These are phyloP conservation scores for Boeremia exigua DNA, from an alignment of 2,329 filamentous ascomycete genomes.

Conservation along the genomic window DNA sequence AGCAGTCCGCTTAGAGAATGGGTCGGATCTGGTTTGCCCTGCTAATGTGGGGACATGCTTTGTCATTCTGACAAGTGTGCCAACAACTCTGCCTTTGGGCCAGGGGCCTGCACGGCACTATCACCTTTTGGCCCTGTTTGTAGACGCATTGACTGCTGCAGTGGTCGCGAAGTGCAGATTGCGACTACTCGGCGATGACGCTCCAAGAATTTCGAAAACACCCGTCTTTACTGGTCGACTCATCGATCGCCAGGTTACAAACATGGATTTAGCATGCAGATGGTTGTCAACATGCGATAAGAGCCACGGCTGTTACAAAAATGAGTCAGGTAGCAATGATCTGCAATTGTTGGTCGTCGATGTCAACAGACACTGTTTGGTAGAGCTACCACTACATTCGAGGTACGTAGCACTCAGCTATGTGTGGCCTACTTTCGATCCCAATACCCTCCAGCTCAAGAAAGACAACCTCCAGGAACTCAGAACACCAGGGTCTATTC, in stretches of 20 bases:
- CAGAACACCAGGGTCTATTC: background rate
- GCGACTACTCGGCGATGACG: background rate
- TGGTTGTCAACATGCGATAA: background rate
- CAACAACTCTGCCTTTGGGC: background rate
- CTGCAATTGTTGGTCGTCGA: background rate
- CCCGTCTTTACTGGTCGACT: background rate
- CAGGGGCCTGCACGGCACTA: background rate
- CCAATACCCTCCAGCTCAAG: background rate
- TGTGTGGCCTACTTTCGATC: background rate
- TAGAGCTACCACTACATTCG: background rate
- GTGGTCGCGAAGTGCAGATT: background rate
- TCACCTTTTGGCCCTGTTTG: background rate
- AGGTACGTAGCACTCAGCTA: background rate
- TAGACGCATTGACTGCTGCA: background rate
- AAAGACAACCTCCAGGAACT: background rate
- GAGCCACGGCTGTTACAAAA: background rate
- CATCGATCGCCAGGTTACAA: background rate
- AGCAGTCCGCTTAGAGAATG: background rate
- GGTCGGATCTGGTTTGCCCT: background rate
- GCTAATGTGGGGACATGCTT: background rate
- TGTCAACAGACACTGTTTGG: background rate
- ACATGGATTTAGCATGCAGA: background rate
- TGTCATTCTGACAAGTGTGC: background rate
- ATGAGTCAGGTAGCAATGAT: background rate
- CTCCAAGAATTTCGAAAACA: background rate